phyloP scores from a whole-genome alignment of 306 rosid species.

The Delonix regia region DNA sequence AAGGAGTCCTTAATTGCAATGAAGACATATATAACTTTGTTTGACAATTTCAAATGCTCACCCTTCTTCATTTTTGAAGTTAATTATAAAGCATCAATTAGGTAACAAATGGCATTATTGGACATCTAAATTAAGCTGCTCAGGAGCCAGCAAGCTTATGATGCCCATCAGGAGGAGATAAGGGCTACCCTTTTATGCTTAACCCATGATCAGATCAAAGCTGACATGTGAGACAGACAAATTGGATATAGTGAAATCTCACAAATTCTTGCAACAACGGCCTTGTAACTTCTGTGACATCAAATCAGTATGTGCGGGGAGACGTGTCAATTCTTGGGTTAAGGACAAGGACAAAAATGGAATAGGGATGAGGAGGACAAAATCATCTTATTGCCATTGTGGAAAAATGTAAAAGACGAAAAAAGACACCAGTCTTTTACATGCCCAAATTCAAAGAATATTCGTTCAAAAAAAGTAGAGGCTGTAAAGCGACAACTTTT shows the following conservation, averaged over 20 bases:
- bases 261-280: background rate
- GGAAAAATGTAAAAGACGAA: background rate
- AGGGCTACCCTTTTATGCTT: background rate
- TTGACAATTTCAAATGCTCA: background rate
- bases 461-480: conserved; percentile 19
- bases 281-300: background rate
- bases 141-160: background rate
- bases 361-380: background rate
- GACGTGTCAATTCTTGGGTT: background rate
- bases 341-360: background rate
- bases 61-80: background rate
- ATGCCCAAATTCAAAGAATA: conserved; percentile 12
- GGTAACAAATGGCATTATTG: background rate
- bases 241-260: background rate
- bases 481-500: conserved; percentile 16
- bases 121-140: background rate
- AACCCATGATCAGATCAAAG: background rate
- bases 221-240: background rate
- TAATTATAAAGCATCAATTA: background rate
- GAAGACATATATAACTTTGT: background rate
- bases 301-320: background rate
- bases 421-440: background rate
- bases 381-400: background rate
- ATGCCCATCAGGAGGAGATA: background rate
- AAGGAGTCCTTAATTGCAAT: background rate